Conservation (phyloP, 148 eudicot genomes). For the Euryodendron excelsum region DNA sequence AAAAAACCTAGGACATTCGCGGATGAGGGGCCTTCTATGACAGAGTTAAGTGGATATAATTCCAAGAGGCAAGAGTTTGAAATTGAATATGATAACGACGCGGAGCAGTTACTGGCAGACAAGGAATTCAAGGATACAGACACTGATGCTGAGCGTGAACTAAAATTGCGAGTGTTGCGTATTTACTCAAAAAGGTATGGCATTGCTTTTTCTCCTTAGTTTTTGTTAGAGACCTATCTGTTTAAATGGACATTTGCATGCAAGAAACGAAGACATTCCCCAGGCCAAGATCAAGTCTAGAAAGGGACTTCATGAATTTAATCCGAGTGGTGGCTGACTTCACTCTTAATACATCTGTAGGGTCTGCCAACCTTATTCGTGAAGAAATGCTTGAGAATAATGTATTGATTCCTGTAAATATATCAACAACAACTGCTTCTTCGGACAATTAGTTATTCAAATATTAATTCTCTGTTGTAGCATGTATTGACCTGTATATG, state of each 20-base stretch:
- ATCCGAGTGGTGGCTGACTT: neutral
- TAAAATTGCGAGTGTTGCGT: conserved; percentile 65
- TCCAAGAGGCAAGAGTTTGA: conserved; percentile 91
- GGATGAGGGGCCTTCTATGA: conserved; percentile 66
- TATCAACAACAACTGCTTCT: neutral
- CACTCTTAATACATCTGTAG: neutral
- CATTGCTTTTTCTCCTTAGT: neutral
- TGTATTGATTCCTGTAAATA: neutral
- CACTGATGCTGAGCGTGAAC: conserved; percentile 67
- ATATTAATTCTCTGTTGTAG: neutral
- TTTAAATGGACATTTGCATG: neutral
- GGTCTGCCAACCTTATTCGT: neutral
- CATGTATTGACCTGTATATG: neutral
- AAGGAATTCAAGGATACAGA: conserved; percentile 93
- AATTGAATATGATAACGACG: conserved; percentile 89
- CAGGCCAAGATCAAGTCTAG: neutral
- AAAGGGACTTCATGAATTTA: neutral
- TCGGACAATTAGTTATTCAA: neutral
- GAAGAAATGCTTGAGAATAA: neutral
- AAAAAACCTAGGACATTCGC: conserved; percentile 61
- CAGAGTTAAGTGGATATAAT: conserved; percentile 72
- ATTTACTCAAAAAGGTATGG: conserved; percentile 67
- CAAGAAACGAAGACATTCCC: neutral
- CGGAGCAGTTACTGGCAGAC: conserved; percentile 87
- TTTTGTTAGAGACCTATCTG: neutral